Evolutionary conservation across 805 yeast genomes (phyloP), one percentile per base, ranked within the genome.

Genomic region (Candida montana): DNA sequence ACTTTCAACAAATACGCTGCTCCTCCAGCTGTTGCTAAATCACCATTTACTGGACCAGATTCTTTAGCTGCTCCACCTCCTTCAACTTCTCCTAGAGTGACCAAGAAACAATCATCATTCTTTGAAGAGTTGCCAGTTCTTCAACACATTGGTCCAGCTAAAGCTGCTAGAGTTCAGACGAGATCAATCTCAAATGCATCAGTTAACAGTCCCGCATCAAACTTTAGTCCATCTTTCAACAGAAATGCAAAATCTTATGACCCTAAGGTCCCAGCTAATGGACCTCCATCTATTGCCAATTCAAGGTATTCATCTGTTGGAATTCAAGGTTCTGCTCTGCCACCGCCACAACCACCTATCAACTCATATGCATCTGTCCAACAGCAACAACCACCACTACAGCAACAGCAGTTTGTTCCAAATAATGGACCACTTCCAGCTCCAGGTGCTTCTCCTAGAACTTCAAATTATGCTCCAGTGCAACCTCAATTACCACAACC

Each of bases 91-190:
- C 41, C 47, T n/a, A 33, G 24, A 9, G 43, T 58, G 10, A 59
- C 54, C 45, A 69, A 73, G 52, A 54, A 55, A 18, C 54, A 48
- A 31, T 49, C 59, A 1, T 61, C 76, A 9, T 77, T 81, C 52
- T 80, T 77, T 53, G 81, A 76, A 40, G 87, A 80, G 41, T 55
- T 77, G 30, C 85, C 85, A 4, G 49, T 71, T 7, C 24, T 51
- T 3, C 62, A 64, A 9, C 59, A 57, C 23, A 46, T 50, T 17
- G 55, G 50, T 44, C 42, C 44, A 10, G 39, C 50, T 24, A 41
- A 36, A 35, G 37, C 50, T 11, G 44, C 46, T 5, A 48, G 47
- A 40, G 35, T 33, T 21, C 40, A 50, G 9, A 27, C 31, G 9
- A 34, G 16, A 32, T 18, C 13, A 42, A 35, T 24, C 15, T 10